A percentile compares a stretch with the other conserved stretches of the same genome.
Conservation (phyloP, 2,329 filamentous ascomycete genomes). For the Balansia obtecta region DNA sequence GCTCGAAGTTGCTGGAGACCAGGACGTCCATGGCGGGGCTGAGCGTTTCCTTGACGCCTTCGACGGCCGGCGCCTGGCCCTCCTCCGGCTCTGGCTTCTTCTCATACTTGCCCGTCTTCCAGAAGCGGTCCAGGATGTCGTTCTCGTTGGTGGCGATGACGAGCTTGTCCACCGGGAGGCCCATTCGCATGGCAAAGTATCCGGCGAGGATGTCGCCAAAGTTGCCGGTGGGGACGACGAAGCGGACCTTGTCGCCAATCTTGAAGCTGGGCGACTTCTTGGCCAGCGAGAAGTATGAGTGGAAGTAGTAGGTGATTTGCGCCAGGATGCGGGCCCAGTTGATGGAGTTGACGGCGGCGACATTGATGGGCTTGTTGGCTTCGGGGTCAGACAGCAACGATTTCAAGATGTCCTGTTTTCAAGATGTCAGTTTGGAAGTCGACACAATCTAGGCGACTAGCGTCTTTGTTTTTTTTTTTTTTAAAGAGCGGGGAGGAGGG, state of each 20-base stretch:
- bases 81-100: constrained; percentile 50
- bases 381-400: constrained; percentile 77
- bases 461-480: too few species aligned
- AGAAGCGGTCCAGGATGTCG: constrained; percentile 93
- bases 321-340: constrained; percentile 93
- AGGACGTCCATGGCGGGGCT: constrained; percentile 97
- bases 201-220: constrained; percentile 92
- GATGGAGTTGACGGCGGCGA: constrained; percentile 92
- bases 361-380: constrained; percentile 69
- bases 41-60: constrained; percentile 79
- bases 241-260: constrained; percentile 59
- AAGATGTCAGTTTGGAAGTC: not conserved
- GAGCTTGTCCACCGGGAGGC: constrained; percentile 75
- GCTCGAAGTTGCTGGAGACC: constrained; percentile 92
- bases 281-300: constrained; percentile 77
- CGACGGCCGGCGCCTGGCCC: constrained; percentile 43
- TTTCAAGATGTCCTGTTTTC: constrained; percentile 71
- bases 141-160: constrained; percentile 95
- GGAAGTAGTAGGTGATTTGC: constrained; percentile 95
- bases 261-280: constrained; percentile 47
- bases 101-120: constrained; percentile 79
- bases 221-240: constrained; percentile 89
- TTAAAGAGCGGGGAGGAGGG: too few species aligned
- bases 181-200: constrained; percentile 87
- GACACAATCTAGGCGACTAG: too few species aligned